A percentile compares a stretch with the other conserved stretches of the same genome.
Conservation (phyloP, 2,329 filamentous ascomycete species). For the Hypoxylon sp. region DNA sequence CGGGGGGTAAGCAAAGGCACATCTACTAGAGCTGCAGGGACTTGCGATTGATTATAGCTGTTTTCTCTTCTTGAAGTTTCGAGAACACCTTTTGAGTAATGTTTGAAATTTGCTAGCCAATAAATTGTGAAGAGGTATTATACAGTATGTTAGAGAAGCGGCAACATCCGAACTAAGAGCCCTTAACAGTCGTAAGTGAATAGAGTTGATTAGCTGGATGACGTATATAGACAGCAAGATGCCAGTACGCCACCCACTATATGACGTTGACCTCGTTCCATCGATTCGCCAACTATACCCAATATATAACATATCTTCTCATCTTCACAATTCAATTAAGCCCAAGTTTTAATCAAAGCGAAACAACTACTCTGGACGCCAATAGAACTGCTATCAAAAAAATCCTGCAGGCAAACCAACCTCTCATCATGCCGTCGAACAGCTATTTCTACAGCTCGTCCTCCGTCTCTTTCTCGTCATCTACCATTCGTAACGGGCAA, state of each 20-base stretch:
- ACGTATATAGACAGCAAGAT: conserved; percentile 1
- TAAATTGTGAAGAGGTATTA: background rate
- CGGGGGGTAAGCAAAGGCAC: background rate
- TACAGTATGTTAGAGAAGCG: background rate
- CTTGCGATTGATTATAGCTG: conserved; percentile 1
- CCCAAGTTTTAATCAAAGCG: background rate
- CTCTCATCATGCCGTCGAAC: conserved; percentile 40
- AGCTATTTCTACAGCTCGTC: conserved; percentile 36
- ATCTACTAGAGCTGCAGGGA: background rate
- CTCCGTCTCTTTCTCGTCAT: conserved; percentile 41
- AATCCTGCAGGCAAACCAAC: background rate
- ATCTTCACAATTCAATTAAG: background rate
- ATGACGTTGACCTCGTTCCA: conserved; percentile 1
- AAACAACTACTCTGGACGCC: background rate
- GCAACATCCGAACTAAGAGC: background rate
- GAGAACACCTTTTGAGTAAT: background rate
- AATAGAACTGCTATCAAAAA: background rate
- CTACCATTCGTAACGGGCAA: conserved; percentile 37
- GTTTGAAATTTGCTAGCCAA: background rate
- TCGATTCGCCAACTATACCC: background rate
- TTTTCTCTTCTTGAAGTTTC: background rate
- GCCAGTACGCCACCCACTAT: conserved; percentile 1
- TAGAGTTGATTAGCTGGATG: background rate
- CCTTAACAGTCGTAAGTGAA: no score
- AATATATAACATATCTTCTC: background rate